Evolutionary conservation across 768 basidiomycete species (phyloP).

Genomic region (Rhizopogon sp.): DNA sequence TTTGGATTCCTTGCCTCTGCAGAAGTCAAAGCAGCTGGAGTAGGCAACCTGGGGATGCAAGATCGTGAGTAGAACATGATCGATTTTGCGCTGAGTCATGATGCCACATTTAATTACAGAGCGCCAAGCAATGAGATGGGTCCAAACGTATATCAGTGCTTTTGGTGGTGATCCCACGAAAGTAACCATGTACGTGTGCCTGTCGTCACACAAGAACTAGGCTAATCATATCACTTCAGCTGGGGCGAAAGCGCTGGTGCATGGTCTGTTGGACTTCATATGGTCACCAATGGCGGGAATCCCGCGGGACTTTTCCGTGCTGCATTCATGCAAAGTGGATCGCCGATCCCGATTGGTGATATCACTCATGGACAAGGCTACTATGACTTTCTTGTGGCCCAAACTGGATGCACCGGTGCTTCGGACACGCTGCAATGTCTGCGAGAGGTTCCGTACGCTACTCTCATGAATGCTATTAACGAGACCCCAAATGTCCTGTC

Average conservation of each 20-base stretch:
- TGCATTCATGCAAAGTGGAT: conserved; percentile 35
- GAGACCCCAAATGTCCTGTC: conserved; percentile 25
- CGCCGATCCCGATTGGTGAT: conserved; percentile 21
- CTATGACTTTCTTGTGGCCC: conserved; percentile 22
- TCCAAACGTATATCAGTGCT: conserved; percentile 55
- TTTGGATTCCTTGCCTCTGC: too few relatives aligned
- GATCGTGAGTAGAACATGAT: conserved; percentile 45
- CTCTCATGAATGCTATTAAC: conserved; percentile 28
- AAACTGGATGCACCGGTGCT: conserved; percentile 18
- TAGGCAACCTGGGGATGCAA: conserved; percentile 60
- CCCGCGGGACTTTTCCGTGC: conserved; percentile 11
- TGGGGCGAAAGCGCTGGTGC: conserved; percentile 34
- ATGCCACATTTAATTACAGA: conserved; percentile 39
- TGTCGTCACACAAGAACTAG: conserved; percentile 9
- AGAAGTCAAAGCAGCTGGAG: too few relatives aligned
- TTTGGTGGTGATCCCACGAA: conserved; percentile 65
- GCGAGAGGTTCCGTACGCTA: conserved; percentile 17
- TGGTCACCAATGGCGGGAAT: conserved; percentile 12
- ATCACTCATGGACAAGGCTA: conserved; percentile 10
- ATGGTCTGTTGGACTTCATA: conserved; percentile 23
- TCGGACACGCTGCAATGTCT: conserved; percentile 26
- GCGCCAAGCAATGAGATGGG: conserved; percentile 55
- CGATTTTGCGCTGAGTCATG: conserved; percentile 34
- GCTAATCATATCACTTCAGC: background rate
- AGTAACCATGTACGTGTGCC: conserved; percentile 46